A percentile compares a stretch with the other conserved stretches of the same genome.
Conservation (phyloP, 2,329 filamentous ascomycete species). For the Arthroderma sp. region DNA sequence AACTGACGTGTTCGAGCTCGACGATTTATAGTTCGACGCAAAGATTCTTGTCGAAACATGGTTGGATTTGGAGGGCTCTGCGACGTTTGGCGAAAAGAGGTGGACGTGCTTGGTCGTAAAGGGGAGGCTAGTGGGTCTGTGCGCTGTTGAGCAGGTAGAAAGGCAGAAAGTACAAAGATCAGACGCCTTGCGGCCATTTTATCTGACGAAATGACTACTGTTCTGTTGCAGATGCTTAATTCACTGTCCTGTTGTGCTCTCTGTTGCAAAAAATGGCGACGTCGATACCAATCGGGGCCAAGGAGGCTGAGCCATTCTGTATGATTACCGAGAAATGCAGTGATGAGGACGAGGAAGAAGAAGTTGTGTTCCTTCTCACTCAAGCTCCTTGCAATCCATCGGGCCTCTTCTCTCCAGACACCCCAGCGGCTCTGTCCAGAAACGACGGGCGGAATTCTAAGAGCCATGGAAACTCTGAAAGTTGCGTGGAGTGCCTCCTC, state of each 20-base stretch:
- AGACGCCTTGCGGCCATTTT: slow-evolving; percentile 48
- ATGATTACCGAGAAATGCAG: slow-evolving; percentile 48
- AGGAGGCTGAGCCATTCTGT: slow-evolving; percentile 48
- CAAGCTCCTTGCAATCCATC: slow-evolving; percentile 44
- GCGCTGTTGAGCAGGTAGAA: slow-evolving; percentile 41
- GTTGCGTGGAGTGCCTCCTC: slow-evolving; percentile 37
- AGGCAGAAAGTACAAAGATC: slow-evolving; percentile 47
- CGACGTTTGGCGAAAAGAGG: slow-evolving; percentile 40
- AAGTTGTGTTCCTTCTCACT: slow-evolving; percentile 47
- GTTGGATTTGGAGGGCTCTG: slow-evolving; percentile 43
- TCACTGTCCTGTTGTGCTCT: slow-evolving; percentile 38
- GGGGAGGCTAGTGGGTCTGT: slow-evolving; percentile 29
- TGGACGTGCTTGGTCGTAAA: slow-evolving; percentile 30
- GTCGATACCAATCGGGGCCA: slow-evolving; percentile 44
- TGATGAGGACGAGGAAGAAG: slow-evolving; percentile 48
- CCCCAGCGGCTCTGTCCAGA: slow-evolving; percentile 50
- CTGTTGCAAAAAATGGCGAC: slow-evolving; percentile 41
- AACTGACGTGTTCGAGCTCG: slow-evolving; percentile 38
- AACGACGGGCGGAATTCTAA: slow-evolving; percentile 45
- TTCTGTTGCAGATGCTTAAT: slow-evolving; percentile 40
- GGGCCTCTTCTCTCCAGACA: slow-evolving; percentile 49
- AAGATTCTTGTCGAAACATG: slow-evolving; percentile 41
- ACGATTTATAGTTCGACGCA: slow-evolving; percentile 43
- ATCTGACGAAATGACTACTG: slow-evolving; percentile 46
- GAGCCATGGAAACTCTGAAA: slow-evolving; percentile 41